Evolutionary conservation across 768 basidiomycete species (phyloP).

Genomic region (Suillus americanus): DNA sequence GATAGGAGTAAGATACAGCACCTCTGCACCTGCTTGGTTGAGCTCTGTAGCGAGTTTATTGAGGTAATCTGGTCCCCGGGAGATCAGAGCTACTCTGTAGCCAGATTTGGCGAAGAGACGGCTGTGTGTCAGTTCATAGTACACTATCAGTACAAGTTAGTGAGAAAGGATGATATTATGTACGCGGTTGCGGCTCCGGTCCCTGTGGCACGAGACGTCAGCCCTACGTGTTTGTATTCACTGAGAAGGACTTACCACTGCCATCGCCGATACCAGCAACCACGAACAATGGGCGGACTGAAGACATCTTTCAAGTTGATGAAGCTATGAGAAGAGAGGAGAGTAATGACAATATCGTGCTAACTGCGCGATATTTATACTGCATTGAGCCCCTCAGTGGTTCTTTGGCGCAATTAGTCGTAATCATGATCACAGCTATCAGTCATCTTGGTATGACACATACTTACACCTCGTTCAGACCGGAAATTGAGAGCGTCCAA

Average conservation of each 20-base stretch:
- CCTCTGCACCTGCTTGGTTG: slow-evolving; percentile 57
- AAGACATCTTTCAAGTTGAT: slow-evolving; percentile 23
- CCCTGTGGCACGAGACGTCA: slow-evolving; percentile 29
- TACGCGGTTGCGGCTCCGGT: slow-evolving; percentile 64
- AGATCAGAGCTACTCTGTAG: slow-evolving; percentile 66
- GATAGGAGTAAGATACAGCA: slow-evolving; percentile 17
- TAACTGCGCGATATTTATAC: slow-evolving; percentile 14
- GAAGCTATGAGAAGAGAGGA: background rate
- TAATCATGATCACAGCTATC: background rate
- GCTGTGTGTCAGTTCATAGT: slow-evolving; percentile 32
- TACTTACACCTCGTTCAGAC: too few species aligned
- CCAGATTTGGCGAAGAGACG: slow-evolving; percentile 61
- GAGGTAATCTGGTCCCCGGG: slow-evolving; percentile 54
- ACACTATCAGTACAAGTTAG: background rate
- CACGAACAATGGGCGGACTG: slow-evolving; percentile 50
- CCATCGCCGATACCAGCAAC: slow-evolving; percentile 55
- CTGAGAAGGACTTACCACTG: slow-evolving; percentile 23
- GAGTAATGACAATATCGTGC: background rate
- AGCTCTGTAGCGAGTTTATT: slow-evolving; percentile 54
- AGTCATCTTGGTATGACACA: too few species aligned
- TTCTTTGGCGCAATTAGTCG: background rate
- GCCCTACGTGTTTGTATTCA: background rate
- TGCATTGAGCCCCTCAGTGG: background rate
- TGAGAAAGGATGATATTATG: slow-evolving; percentile 17
- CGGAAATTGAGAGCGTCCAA: too few species aligned